Evolutionary conservation across 2,329 filamentous ascomycete species (phyloP).

Genomic region (Monosporascus cannonballus): DNA sequence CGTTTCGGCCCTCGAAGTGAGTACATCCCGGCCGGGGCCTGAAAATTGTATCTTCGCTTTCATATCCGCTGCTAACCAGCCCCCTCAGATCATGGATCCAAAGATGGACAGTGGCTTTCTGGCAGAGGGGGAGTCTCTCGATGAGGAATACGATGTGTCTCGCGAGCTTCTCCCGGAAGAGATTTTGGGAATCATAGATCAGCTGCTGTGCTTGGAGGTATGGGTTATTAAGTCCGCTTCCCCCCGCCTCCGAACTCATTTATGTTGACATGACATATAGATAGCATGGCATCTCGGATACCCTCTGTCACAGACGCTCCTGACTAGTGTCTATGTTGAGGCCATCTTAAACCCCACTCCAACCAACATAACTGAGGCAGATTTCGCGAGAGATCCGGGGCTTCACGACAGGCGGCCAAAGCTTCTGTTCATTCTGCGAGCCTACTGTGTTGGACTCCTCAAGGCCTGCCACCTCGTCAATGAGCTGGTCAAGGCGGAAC

Average conservation of each 20-base stretch:
- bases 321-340: slow-evolving; percentile 89
- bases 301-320: slow-evolving; percentile 86
- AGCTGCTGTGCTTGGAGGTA: slow-evolving; percentile 84
- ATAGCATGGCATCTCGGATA: slow-evolving; percentile 98
- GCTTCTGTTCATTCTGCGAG: slow-evolving; percentile 63
- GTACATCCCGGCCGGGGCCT: slow-evolving; percentile 18
- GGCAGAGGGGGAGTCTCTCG: slow-evolving; percentile 70
- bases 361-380: slow-evolving; percentile 55
- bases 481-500: slow-evolving; percentile 69
- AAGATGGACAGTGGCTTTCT: slow-evolving; percentile 98
- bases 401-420: slow-evolving; percentile 29
- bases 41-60: no score
- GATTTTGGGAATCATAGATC: slow-evolving; percentile 88
- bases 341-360: slow-evolving; percentile 69
- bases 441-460: slow-evolving; percentile 79
- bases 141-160: slow-evolving; percentile 74
- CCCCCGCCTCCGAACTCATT: neutral
- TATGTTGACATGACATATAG: slow-evolving; percentile 33
- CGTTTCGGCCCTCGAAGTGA: slow-evolving; percentile 73
- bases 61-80: slow-evolving; percentile 1
- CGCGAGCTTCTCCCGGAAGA: slow-evolving; percentile 66
- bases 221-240: slow-evolving; percentile 11
- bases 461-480: slow-evolving; percentile 80
- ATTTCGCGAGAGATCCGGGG: slow-evolving; percentile 44
- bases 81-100: slow-evolving; percentile 83